Conservation (phyloP, 331 rosid genomes). For the Quercus tomentella region DNA sequence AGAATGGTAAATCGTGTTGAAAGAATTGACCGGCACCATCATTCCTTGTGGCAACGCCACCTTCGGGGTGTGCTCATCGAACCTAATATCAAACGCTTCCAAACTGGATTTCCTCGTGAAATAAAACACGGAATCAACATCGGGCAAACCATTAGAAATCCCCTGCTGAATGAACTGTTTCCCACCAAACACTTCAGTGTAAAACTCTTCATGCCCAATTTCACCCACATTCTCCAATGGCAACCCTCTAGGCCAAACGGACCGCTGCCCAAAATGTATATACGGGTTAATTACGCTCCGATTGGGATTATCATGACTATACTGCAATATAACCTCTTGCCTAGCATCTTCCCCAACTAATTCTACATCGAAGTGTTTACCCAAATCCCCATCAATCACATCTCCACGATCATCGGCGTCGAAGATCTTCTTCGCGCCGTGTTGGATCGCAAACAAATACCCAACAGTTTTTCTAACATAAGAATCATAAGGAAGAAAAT, state of each 20-base stretch:
- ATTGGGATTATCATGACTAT: constrained; percentile 83
- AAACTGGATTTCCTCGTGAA: constrained; percentile 74
- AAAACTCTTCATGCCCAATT: constrained; percentile 78
- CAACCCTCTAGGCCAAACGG: constrained; percentile 97
- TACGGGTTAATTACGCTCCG: constrained; percentile 81
- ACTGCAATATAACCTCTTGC: constrained; percentile 77
- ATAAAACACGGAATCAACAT: constrained; percentile 89
- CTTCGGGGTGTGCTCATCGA: constrained; percentile 75
- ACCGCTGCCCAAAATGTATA: constrained; percentile 93
- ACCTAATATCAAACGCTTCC: constrained; percentile 73
- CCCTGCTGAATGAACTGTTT: constrained; percentile 95
- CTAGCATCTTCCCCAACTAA: constrained; percentile 83
- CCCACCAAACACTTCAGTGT: constrained; percentile 85
- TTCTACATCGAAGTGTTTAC: constrained; percentile 87
- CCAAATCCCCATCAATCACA: constrained; percentile 78
- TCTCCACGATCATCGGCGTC: constrained; percentile 95
- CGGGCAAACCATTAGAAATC: constrained; percentile 84
- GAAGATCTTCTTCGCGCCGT: constrained; percentile 85
- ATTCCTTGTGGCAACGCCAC: constrained; percentile 85
- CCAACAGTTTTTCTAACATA: constrained; percentile 90
- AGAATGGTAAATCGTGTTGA: constrained; percentile 80
- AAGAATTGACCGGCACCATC: constrained; percentile 87
- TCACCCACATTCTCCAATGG: constrained; percentile 94
- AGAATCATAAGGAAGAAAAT: constrained; percentile 80
- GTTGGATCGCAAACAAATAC: constrained; percentile 90